Evolutionary conservation across 805 yeast genomes (phyloP), one percentile per base, ranked within the genome.

Genomic region (Lipomyces sp.): DNA sequence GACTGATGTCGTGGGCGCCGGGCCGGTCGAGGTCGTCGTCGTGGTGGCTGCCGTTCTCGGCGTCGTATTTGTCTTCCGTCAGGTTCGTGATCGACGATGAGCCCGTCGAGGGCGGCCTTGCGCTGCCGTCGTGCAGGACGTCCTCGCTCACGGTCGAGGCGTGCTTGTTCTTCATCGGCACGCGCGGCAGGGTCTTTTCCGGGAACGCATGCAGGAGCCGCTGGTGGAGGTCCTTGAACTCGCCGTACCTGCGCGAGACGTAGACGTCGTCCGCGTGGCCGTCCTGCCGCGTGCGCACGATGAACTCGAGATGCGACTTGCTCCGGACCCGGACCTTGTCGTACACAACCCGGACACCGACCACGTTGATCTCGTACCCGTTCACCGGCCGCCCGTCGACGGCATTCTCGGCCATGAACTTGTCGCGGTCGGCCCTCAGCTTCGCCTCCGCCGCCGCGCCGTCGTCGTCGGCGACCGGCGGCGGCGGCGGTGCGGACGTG

Each of bases 311-410:
- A 22, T 55, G 55, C 13, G 55, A n/a, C 3, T 33, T 40, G 19
- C 46, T 45, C 23, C 52, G 31, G n/a, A 52, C 46, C 13, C 52
- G 59, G 29, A 43, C 53, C 26, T 45, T 43, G 22, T 53, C 49
- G 24, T 42, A 32, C 10, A 58, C 55, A 28, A 61, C 56, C 4
- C 80, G 64, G 0, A 84, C 95, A 1, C 93, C 88, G 24, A 80
- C 76, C 10, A 89, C 79, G 55, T 86, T 84, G 18, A 86, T 62
- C 50, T 74, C 79, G 55, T 80, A 65, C 2, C 87, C 86, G 62
- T 84, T 82, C 35, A 74, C 62, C 16, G 53, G 50, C 56, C 62
- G 78, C 18, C 66, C 55, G 36, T 53, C 57, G 4, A 47, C 45
- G 2, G 57, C 62, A 28, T 50, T 47, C 16, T 59, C 61, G 3